These are phyloP conservation scores for Coemansia sp. DNA, from an alignment of 192 early-diverging fungal species.

Conservation along the genomic window DNA sequence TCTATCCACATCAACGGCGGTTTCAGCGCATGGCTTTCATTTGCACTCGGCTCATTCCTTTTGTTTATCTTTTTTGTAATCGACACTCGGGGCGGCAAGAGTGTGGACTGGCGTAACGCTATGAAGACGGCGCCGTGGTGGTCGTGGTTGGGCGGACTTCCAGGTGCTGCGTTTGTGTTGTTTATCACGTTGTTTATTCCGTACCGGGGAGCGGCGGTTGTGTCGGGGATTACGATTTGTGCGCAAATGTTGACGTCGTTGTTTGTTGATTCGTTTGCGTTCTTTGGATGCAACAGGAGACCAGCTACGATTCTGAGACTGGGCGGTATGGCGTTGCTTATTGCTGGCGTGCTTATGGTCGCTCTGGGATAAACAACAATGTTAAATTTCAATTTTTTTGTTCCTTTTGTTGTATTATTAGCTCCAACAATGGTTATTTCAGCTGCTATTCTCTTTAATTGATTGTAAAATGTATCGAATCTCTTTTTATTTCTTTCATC, in stretches of 20 bases:
- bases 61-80: conserved; percentile 48
- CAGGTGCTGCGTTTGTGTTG: conserved; percentile 45
- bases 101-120: conserved; percentile 42
- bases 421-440: neutral
- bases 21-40: conserved; percentile 48
- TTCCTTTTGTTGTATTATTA: neutral
- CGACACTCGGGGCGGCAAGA: conserved; percentile 44
- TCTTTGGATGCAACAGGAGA: conserved; percentile 43
- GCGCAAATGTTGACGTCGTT: conserved; percentile 48
- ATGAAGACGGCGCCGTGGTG: conserved; percentile 51
- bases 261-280: conserved; percentile 44
- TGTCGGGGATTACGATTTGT: conserved; percentile 50
- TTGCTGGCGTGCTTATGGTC: conserved; percentile 53
- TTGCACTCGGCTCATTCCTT: conserved; percentile 42
- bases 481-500: neutral
- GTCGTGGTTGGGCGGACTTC: conserved; percentile 49
- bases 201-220: conserved; percentile 48
- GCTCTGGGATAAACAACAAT: conserved; percentile 28
- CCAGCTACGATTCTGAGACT: conserved; percentile 35
- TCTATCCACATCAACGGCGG: conserved; percentile 48
- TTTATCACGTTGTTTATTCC: conserved; percentile 52
- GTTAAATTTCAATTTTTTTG: neutral
- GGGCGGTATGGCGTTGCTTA: conserved; percentile 27
- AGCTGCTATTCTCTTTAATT: neutral
- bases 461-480: neutral